A percentile compares a stretch with the other conserved stretches of the same genome.
These are phyloP conservation scores for Abrus pulchellus DNA, from an alignment of 306 rosid genomes.

Conservation along the genomic window DNA sequence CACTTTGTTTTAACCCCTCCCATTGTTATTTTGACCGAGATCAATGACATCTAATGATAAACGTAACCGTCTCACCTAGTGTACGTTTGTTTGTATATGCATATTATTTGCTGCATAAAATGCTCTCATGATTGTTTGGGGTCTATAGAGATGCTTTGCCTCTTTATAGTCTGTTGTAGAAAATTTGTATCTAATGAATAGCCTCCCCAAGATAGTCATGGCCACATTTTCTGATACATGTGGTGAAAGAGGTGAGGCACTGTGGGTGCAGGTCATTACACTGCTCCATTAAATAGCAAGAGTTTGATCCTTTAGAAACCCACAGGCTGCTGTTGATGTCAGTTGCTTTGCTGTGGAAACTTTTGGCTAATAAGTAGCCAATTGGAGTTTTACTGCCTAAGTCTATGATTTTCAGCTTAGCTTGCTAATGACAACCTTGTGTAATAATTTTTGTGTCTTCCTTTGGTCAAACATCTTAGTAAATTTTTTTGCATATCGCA, in stretches of 20 bases:
- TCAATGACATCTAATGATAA: no score
- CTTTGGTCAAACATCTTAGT: slow-evolving; percentile 25
- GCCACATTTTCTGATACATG: not conserved
- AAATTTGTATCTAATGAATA: not conserved
- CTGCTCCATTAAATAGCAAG: slow-evolving; percentile 23
- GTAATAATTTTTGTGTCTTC: slow-evolving; percentile 7
- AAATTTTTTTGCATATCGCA: slow-evolving; percentile 37
- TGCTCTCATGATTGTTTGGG: not conserved
- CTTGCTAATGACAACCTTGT: not conserved
- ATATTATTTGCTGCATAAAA: not conserved
- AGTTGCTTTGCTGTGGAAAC: slow-evolving; percentile 2
- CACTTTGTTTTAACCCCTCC: slow-evolving; percentile 12
- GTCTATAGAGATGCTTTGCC: not conserved
- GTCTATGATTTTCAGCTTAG: slow-evolving; percentile 9
- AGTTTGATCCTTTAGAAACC: slow-evolving; percentile 12
- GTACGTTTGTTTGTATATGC: slow-evolving; percentile 1
- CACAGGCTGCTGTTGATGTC: not conserved
- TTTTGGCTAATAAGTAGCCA: slow-evolving; percentile 14
- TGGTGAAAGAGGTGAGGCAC: not conserved
- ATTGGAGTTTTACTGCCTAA: slow-evolving; percentile 25
- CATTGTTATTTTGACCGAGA: no score
- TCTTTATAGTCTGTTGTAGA: not conserved
- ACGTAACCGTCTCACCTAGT: not conserved
- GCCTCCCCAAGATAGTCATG: not conserved
- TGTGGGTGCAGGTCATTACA: not conserved